Percentiles rank a stretch among this genome's conserved stretches.
These are phyloP conservation scores for Mycena capillaripes DNA, from an alignment of 768 basidiomycete genomes.

Conservation along the genomic window DNA sequence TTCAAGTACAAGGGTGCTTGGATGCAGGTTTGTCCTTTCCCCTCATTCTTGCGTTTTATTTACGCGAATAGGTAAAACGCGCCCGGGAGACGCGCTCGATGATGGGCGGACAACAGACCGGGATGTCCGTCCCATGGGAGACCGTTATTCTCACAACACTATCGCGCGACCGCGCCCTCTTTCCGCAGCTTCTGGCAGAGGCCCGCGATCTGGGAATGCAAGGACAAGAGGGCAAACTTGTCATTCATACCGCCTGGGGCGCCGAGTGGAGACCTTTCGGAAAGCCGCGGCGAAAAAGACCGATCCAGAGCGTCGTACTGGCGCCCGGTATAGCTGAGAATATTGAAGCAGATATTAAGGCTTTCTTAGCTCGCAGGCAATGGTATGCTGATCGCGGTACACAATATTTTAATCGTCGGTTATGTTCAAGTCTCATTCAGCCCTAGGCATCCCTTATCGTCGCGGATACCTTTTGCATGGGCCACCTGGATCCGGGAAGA, in stretches of 20 bases:
- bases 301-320: conserved; percentile 91
- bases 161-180: conserved; percentile 86
- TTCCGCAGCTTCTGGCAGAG: conserved; percentile 85
- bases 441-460: conserved; percentile 93
- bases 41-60: conserved; percentile 22
- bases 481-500: conserved; percentile 98
- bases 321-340: conserved; percentile 85
- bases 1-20: conserved; percentile 92
- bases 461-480: conserved; percentile 96
- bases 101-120: conserved; percentile 73
- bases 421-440: conserved; percentile 14
- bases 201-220: conserved; percentile 91
- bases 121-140: conserved; percentile 85
- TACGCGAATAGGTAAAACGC: conserved; percentile 80
- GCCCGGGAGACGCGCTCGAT: conserved; percentile 95
- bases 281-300: conserved; percentile 87
- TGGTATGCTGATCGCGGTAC: conserved; percentile 98
- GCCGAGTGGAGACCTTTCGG: conserved; percentile 98
- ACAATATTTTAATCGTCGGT: conserved; percentile 37
- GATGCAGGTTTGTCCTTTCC: conserved; percentile 83
- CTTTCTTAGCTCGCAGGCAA: conserved; percentile 85
- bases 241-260: conserved; percentile 97
- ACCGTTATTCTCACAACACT: conserved; percentile 95
- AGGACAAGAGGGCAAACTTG: conserved; percentile 92
- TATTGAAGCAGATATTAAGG: conserved; percentile 84